Evolutionary conservation across 225 moss, liverwort and hornwort species (phyloP).

Genomic region (Sphagnum contortum): DNA sequence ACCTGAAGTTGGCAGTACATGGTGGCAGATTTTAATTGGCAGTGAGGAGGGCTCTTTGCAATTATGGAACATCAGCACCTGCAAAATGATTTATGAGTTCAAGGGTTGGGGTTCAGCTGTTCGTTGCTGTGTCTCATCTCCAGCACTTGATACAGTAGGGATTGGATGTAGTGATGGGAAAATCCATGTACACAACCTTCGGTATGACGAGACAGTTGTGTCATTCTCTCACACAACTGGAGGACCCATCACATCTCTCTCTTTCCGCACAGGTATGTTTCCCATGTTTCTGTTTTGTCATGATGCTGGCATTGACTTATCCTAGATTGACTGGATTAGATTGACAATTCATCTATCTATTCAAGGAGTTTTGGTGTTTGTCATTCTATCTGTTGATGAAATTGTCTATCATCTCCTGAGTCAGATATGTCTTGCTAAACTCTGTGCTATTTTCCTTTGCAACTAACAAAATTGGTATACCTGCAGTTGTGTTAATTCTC

Average conservation of each 20-base stretch:
- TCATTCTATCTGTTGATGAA: too few relatives aligned
- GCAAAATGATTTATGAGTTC: conserved; percentile 66
- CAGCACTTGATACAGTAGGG: conserved; percentile 79
- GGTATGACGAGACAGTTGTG: conserved; percentile 74
- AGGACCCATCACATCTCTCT: conserved; percentile 78
- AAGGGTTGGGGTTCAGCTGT: conserved; percentile 76
- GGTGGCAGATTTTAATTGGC: conserved; percentile 54
- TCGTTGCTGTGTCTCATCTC: conserved; percentile 62
- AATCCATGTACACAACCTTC: conserved; percentile 72
- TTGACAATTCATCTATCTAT: too few relatives aligned
- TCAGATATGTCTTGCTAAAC: too few relatives aligned
- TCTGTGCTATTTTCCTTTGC: too few relatives aligned
- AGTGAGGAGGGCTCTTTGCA: conserved; percentile 88
- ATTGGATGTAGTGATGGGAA: conserved; percentile 79
- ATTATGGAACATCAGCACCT: conserved; percentile 78
- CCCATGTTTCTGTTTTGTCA: too few relatives aligned
- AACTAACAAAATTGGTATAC: too few relatives aligned
- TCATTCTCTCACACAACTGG: conserved; percentile 64
- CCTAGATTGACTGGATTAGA: neutral
- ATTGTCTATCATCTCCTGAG: too few relatives aligned
- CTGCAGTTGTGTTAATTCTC: too few relatives aligned
- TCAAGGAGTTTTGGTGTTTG: too few relatives aligned
- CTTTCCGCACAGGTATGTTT: conserved; percentile 65
- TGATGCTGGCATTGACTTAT: neutral
- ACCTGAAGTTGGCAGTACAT: neutral